Conservation (phyloP, 371 early-diverging fungal species). For the Syncephalastrum contaminatum region DNA sequence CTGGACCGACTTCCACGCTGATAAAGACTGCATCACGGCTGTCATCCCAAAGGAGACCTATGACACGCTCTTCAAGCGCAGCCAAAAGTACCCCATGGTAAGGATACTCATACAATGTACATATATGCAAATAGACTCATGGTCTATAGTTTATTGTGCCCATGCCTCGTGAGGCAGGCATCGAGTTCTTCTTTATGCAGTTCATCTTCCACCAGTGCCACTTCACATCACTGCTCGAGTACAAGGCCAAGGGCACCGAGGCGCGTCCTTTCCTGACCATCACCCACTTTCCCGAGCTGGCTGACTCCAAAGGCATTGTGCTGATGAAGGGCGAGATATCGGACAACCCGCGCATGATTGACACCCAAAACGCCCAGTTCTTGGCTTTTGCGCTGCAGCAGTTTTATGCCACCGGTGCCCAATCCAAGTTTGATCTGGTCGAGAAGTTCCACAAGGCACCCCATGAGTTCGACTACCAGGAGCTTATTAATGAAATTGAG, state of each 20-base stretch:
- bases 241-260: slow-evolving; percentile 77
- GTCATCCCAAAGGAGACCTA: slow-evolving; percentile 75
- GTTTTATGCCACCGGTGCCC: slow-evolving; percentile 84
- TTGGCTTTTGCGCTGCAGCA: slow-evolving; percentile 82
- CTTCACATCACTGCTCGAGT: slow-evolving; percentile 90
- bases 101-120: slow-evolving; percentile 2
- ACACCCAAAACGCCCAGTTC: slow-evolving; percentile 76
- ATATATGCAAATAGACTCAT: neutral
- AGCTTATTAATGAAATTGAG: slow-evolving; percentile 65
- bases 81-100: slow-evolving; percentile 76
- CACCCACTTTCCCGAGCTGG: slow-evolving; percentile 87
- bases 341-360: slow-evolving; percentile 55
- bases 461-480: slow-evolving; percentile 73
- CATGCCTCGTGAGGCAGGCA: slow-evolving; percentile 78
- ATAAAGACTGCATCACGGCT: slow-evolving; percentile 72
- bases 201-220: slow-evolving; percentile 79
- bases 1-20: slow-evolving; percentile 83
- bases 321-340: slow-evolving; percentile 89
- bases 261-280: slow-evolving; percentile 85
- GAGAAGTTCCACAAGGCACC: slow-evolving; percentile 80
- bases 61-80: slow-evolving; percentile 60
- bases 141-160: slow-evolving; percentile 81
- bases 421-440: slow-evolving; percentile 64
- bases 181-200: slow-evolving; percentile 88
- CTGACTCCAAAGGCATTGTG: slow-evolving; percentile 77